Evolutionary conservation across 257 asterid species (phyloP).

Genomic region (Prunella vulgaris): DNA sequence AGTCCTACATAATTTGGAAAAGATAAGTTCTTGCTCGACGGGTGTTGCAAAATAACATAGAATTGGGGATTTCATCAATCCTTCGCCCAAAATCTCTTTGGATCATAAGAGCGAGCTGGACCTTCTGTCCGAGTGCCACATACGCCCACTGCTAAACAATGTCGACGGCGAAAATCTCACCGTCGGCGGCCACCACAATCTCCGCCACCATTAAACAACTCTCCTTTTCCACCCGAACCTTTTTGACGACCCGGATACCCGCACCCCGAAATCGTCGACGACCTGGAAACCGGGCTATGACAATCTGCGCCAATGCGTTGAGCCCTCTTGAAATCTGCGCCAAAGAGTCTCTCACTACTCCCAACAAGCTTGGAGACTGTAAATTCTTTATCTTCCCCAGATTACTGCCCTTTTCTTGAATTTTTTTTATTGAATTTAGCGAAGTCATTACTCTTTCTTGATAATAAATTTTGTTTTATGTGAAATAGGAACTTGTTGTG

Average conservation of each 20-base stretch:
- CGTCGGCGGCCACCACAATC: constrained; percentile 47
- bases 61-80: neutral
- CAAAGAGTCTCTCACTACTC: constrained; percentile 66
- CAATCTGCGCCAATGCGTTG: constrained; percentile 43
- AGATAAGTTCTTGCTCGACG: neutral
- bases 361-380: constrained; percentile 92
- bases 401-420: neutral
- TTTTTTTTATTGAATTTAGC: neutral
- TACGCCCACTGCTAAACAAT: constrained; percentile 5
- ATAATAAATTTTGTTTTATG: neutral
- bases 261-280: constrained; percentile 24
- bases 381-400: constrained; percentile 21
- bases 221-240: constrained; percentile 24
- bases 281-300: constrained; percentile 23
- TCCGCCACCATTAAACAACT: constrained; percentile 51
- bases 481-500: neutral
- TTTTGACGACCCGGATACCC: constrained; percentile 23
- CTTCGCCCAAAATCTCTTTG: neutral
- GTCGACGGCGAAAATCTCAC: constrained; percentile 55
- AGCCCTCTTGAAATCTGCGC: constrained; percentile 69
- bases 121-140: constrained; percentile 7
- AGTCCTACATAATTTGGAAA: too few relatives aligned
- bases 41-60: neutral
- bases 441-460: neutral
- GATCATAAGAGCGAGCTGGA: neutral